Evolutionary conservation across 2,329 filamentous ascomycete genomes (phyloP), one percentile per base, ranked within the genome.

Genomic region (Pseudopyrenochaeta lycopersici): DNA sequence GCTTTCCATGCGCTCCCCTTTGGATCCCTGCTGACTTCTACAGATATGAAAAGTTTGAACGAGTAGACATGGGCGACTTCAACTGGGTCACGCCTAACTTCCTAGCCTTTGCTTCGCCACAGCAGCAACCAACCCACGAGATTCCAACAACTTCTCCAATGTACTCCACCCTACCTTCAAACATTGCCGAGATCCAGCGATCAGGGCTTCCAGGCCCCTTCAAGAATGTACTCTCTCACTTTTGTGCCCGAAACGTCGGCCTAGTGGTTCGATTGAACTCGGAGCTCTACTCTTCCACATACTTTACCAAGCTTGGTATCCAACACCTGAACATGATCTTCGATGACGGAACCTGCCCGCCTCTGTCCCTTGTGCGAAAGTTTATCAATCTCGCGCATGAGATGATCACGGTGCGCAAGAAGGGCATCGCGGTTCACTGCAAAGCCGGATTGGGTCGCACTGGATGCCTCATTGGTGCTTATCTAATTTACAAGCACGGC

Each of bases 251-350:
- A 61, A 90, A 96, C 69, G 90, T 99, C 68, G 95, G 95, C 29
- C 84, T 99, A 2, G 94, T 99, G 2, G 95, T 99, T 36, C 89
- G 95, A 36, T 82, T 99, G 60, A 99, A 99, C 81, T 98, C 93
- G 0, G 90, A 93, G 63, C 85, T 99, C 7, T 99, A 99, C 82
- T 96, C 91, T 0, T 91, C 95, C 0, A 93, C 92, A n/a, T 97
- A 94, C 80, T 99, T 99, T 76, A 95, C 94, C 60, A 91, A 93
- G 3, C 83, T 99, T 46, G 94, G 94, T 27, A 98, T 99, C 71
- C 89, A 92, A 68, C 95, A 99, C 74, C 83, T 98, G 35, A 95
- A 99, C 79, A 99, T 99, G 95, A 98, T 99, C 70, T 99, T 99
- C 72, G 95, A 98, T 70, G 95, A 99, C 68, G 95, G 95, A 61